phyloP scores from a whole-genome alignment of 176 grass and related monocot species.

The Pharus latifolius region DNA sequence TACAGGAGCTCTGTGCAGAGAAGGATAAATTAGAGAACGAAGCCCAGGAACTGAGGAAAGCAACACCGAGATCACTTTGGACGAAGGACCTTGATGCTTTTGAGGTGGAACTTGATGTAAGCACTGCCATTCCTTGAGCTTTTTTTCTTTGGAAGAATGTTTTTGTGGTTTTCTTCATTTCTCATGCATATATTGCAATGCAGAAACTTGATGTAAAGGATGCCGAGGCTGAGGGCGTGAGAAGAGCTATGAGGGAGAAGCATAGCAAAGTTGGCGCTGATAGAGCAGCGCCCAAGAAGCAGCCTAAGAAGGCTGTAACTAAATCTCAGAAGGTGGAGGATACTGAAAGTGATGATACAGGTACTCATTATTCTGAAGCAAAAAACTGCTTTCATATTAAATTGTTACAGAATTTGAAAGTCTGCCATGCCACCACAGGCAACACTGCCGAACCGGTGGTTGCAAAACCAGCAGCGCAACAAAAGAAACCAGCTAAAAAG shows the following conservation, averaged over 20 bases:
- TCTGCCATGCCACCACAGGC: background rate
- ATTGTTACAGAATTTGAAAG: background rate
- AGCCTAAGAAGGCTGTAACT: too few species aligned
- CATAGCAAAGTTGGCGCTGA: background rate
- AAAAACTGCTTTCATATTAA: background rate
- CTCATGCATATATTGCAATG: background rate
- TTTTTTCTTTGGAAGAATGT: background rate
- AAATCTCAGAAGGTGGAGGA: background rate
- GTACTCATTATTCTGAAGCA: background rate
- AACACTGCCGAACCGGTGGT: background rate
- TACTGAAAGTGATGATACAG: background rate
- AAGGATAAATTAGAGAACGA: slow-evolving; percentile 26
- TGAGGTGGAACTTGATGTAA: slow-evolving; percentile 42
- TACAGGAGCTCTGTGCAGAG: slow-evolving; percentile 30
- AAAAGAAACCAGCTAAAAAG: slow-evolving; percentile 35
- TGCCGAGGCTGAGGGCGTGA: slow-evolving; percentile 11
- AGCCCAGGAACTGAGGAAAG: slow-evolving; percentile 20
- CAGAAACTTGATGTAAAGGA: slow-evolving; percentile 34
- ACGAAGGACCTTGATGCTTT: slow-evolving; percentile 40
- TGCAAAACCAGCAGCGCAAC: background rate
- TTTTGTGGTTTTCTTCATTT: background rate
- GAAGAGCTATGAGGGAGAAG: background rate
- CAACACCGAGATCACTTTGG: slow-evolving; percentile 29
- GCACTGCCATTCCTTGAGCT: background rate
- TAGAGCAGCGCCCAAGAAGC: slow-evolving; percentile 15